Evolutionary conservation across 257 asterid genomes (phyloP), one percentile per base, ranked within the genome.

Genomic region (Paraleonurus japonicus): DNA sequence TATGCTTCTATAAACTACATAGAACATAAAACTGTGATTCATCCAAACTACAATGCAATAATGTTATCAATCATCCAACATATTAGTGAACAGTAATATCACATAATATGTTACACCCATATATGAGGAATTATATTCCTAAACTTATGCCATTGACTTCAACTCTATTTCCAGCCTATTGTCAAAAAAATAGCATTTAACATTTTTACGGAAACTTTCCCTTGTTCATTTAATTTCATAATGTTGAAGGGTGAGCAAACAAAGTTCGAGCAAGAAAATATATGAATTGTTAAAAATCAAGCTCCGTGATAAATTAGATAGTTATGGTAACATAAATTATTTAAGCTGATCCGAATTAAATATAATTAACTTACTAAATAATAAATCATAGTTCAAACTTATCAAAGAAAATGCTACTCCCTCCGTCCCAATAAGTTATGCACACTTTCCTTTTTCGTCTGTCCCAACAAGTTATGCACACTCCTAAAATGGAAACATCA

Each of bases 261-360:
- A 37, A 71, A 55, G 58, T 57, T 2, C 32, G 33, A 48, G 11
- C 47, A n/a, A 50, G 23, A 57, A 43, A 17, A 10, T 6, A 27
- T 55, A 10, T 10, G 33, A 67, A 39, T 6, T 5, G 11, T 19
- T 39, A 19, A 67, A 60, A 47, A 20, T 41, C 33, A 45, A 59
- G 62, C 59, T 54, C 70, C 67, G 26, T 12, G 27, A 39, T 59
- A 22, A 59, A 71, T 23, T 4, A 28, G 19, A 10, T 15, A 57
- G 6, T n/a, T 39, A 28, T 47, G 30, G 50, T 67, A 61, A n/a
- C 6, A n/a, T 8, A 57, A 58, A 67, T 20, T 4, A 62, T 11
- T 12, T 22, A 61, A 70, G 39, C 28, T 23, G 39, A 54, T 59
- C 77, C 30, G 51, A 65, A 65, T 43, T 55, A 71, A 65, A 48